Conservation (phyloP, 371 early-diverging fungal genomes). For the Umbelopsis sp. region DNA sequence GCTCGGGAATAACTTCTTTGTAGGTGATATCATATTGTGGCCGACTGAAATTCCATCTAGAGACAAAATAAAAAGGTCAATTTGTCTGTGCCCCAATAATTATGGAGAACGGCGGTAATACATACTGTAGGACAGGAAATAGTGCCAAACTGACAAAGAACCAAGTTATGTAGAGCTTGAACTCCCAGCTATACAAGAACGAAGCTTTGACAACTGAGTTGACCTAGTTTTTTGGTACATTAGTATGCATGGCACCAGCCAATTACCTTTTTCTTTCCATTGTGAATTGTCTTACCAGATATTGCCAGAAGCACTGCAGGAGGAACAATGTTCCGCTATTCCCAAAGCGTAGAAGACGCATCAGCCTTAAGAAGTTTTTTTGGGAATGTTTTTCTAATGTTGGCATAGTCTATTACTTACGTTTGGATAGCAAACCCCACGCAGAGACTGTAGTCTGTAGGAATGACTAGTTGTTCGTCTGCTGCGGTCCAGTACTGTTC, state of each 20-base stretch:
- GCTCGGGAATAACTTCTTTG: slow-evolving; percentile 23
- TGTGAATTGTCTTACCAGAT: background rate
- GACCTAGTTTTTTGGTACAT: slow-evolving; percentile 22
- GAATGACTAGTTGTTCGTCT: slow-evolving; percentile 8
- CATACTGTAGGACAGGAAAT: slow-evolving; percentile 47
- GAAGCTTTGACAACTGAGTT: slow-evolving; percentile 24
- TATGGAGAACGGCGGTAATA: background rate
- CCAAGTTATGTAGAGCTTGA: slow-evolving; percentile 25
- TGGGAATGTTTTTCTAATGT: background rate
- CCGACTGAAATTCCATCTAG: slow-evolving; percentile 18
- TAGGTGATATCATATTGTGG: slow-evolving; percentile 16
- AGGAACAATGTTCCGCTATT: slow-evolving; percentile 6
- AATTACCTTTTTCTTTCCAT: slow-evolving; percentile 17
- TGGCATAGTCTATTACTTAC: slow-evolving; percentile 19
- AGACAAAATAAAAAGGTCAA: background rate
- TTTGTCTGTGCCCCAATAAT: background rate
- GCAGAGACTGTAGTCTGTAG: slow-evolving; percentile 24
- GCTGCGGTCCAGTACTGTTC: slow-evolving; percentile 18
- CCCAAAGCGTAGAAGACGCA: background rate
- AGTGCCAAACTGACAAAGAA: slow-evolving; percentile 18
- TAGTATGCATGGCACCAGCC: slow-evolving; percentile 10
- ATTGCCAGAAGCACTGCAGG: slow-evolving; percentile 17
- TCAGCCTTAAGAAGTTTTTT: background rate
- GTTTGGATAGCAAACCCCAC: slow-evolving; percentile 26
- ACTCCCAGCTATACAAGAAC: slow-evolving; percentile 25